phyloP scores from a whole-genome alignment of 2,329 filamentous ascomycete species.

The Ophiosphaerella herpotricha region DNA sequence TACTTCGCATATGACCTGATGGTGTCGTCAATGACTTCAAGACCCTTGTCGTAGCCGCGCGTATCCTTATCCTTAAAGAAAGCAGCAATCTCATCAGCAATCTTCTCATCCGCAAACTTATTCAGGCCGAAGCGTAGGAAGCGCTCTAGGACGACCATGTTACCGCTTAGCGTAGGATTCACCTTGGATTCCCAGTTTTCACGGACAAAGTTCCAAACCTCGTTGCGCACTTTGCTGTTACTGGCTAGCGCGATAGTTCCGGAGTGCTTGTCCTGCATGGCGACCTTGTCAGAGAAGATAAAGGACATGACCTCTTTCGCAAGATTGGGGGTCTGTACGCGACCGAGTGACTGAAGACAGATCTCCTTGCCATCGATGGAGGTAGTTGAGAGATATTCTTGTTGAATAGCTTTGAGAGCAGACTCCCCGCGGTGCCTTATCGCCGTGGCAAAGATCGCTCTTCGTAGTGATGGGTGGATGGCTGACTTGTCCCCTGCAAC shows the following conservation, averaged over 20 bases:
- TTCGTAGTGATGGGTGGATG: slow-evolving; percentile 81
- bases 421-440: slow-evolving; percentile 72
- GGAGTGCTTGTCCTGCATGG: slow-evolving; percentile 84
- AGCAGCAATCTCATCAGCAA: slow-evolving; percentile 73
- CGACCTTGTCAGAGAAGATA: slow-evolving; percentile 81
- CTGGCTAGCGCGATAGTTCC: slow-evolving; percentile 72
- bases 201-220: slow-evolving; percentile 86
- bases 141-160: slow-evolving; percentile 86
- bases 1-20: slow-evolving; percentile 84
- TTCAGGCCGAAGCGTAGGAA: slow-evolving; percentile 79
- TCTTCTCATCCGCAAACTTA: slow-evolving; percentile 73
- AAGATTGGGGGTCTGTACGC: slow-evolving; percentile 70
- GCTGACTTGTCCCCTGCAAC: slow-evolving; percentile 68
- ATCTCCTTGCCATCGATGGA: slow-evolving; percentile 93
- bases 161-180: slow-evolving; percentile 71
- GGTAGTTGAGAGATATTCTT: slow-evolving; percentile 80
- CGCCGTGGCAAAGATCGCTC: slow-evolving; percentile 78
- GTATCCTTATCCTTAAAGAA: slow-evolving; percentile 92
- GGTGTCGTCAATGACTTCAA: slow-evolving; percentile 84
- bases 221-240: slow-evolving; percentile 73
- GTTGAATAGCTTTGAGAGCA: slow-evolving; percentile 76
- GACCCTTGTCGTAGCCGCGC: slow-evolving; percentile 80
- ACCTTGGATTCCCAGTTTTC: slow-evolving; percentile 74
- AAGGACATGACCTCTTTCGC: slow-evolving; percentile 72
- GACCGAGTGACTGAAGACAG: slow-evolving; percentile 75